phyloP scores from a whole-genome alignment of 495 filamentous ascomycete species.

The Astrocystis sublimbata region DNA sequence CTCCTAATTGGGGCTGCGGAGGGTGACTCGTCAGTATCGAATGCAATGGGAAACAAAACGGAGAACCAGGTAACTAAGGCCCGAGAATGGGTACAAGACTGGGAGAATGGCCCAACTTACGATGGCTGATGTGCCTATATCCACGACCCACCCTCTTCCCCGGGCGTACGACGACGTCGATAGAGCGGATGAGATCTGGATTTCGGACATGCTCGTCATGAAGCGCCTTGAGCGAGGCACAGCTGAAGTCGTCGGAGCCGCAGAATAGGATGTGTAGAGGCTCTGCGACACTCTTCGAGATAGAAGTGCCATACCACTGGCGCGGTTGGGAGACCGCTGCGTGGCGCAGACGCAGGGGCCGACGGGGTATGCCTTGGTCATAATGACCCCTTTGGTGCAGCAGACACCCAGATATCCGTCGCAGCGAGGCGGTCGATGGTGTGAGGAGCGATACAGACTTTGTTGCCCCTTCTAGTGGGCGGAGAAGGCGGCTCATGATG shows the following conservation, averaged over 20 bases:
- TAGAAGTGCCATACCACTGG: neutral
- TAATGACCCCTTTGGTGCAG: neutral
- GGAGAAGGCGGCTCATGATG: neutral
- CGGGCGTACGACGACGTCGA: conserved; percentile 84
- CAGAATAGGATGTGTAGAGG: conserved; percentile 93
- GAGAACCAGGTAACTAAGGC: neutral
- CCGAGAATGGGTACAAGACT: conserved; percentile 7
- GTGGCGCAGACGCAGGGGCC: neutral
- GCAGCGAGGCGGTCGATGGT: neutral
- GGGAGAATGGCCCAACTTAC: conserved; percentile 41
- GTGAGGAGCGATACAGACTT: neutral
- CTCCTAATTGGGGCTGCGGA: conserved; percentile 72
- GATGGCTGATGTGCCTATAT: conserved; percentile 66
- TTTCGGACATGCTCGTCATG: conserved; percentile 57
- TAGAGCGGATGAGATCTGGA: conserved; percentile 65
- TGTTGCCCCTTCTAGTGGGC: neutral
- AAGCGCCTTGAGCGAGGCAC: conserved; percentile 72
- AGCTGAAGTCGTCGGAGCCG: conserved; percentile 91
- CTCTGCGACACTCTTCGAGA: conserved; percentile 31
- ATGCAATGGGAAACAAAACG: neutral
- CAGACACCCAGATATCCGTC: neutral
- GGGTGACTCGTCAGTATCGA: conserved; percentile 7
- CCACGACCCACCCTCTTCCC: conserved; percentile 75
- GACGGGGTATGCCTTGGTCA: neutral
- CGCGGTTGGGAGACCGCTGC: neutral